These are phyloP conservation scores for Entonaema liquescens DNA, from an alignment of 495 filamentous ascomycete species.

Conservation along the genomic window DNA sequence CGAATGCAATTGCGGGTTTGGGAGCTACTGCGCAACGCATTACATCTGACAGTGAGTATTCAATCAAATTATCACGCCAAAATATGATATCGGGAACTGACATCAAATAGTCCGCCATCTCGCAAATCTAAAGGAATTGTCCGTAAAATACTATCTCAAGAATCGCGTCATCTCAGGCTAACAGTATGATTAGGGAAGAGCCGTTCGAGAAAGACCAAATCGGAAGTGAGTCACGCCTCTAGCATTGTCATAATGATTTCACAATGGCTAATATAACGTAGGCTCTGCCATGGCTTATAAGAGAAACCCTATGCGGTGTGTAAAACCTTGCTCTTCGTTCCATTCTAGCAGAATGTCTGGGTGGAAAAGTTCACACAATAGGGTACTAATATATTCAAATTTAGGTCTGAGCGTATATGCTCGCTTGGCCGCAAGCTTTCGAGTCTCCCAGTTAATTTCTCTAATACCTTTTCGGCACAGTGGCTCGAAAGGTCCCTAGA, in stretches of 20 bases:
- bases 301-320: constrained; percentile 63
- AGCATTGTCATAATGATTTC: not conserved
- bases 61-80: not conserved
- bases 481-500: constrained; percentile 77
- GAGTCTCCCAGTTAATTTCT: constrained; percentile 71
- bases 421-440: constrained; percentile 75
- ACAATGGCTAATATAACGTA: constrained; percentile 5
- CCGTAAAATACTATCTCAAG: not conserved
- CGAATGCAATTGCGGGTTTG: constrained; percentile 82
- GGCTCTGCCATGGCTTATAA: constrained; percentile 79
- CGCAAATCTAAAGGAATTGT: constrained; percentile 59
- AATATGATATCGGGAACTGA: constrained; percentile 48
- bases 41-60: constrained; percentile 35
- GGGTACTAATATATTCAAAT: not conserved
- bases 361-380: not conserved
- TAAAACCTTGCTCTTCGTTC: not conserved
- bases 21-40: constrained; percentile 84
- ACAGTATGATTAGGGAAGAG: constrained; percentile 71
- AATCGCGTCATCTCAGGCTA: not conserved
- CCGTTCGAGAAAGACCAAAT: constrained; percentile 87
- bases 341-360: not conserved
- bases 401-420: constrained; percentile 87
- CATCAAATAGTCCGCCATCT: constrained; percentile 67
- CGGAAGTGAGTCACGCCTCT: constrained; percentile 44
- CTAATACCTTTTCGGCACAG: constrained; percentile 82